Percentiles rank a stretch among this genome's conserved stretches.
These are phyloP conservation scores for Chlorociboria aeruginascens DNA, from an alignment of 495 filamentous ascomycete genomes.

Conservation along the genomic window DNA sequence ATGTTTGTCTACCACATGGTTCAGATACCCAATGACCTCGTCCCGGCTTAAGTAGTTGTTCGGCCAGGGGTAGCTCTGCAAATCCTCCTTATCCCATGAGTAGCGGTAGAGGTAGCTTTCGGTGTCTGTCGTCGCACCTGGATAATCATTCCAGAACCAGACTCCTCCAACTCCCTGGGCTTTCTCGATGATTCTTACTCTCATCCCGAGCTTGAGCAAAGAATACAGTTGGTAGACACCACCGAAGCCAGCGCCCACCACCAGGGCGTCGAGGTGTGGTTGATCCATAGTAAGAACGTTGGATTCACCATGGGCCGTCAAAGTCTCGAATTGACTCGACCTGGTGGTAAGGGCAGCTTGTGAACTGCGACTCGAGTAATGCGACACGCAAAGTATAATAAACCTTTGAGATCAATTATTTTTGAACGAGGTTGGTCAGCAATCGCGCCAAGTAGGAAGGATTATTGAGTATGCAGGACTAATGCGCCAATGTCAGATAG, in stretches of 20 bases:
- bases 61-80: slow-evolving; percentile 44
- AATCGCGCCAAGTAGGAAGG: no score
- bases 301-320: no score
- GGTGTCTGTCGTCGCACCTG: slow-evolving; percentile 39
- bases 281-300: no score
- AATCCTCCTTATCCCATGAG: slow-evolving; percentile 32
- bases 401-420: no score
- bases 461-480: no score
- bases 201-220: slow-evolving; percentile 24
- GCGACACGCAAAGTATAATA: no score
- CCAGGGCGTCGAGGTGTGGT: slow-evolving; percentile 27
- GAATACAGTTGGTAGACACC: slow-evolving; percentile 28
- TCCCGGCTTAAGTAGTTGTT: slow-evolving; percentile 20
- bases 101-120: slow-evolving; percentile 43
- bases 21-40: slow-evolving; percentile 49
- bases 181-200: slow-evolving; percentile 45
- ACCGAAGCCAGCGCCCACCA: slow-evolving; percentile 27
- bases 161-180: slow-evolving; percentile 54
- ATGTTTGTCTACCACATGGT: slow-evolving; percentile 39
- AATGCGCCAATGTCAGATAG: no score
- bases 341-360: no score
- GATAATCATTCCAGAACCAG: slow-evolving; percentile 48
- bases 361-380: no score
- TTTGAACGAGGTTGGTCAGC: no score
- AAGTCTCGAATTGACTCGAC: no score